Percentiles rank a stretch among this genome's conserved stretches.
Conservation (phyloP, 2,329 filamentous ascomycete genomes). For the Lachnum nothofagi region DNA sequence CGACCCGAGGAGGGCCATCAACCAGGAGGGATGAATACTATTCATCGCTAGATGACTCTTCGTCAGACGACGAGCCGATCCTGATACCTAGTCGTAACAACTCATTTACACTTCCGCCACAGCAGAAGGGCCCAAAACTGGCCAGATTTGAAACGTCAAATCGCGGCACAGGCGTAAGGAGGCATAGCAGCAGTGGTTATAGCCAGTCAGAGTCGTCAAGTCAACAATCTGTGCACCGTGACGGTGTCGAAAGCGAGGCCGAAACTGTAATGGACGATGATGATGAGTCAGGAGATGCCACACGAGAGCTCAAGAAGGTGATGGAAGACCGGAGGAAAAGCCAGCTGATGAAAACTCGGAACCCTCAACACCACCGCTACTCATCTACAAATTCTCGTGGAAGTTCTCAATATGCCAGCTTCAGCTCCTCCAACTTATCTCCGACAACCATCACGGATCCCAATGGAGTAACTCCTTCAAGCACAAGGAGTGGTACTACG, state of each 20-base stretch:
- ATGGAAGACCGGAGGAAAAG: slow-evolving; percentile 28
- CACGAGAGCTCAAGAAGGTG: slow-evolving; percentile 56
- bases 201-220: slow-evolving; percentile 31
- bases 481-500: slow-evolving; percentile 35
- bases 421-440: slow-evolving; percentile 40
- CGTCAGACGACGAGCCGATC: slow-evolving; percentile 60
- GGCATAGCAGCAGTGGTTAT: slow-evolving; percentile 26
- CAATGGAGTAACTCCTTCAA: slow-evolving; percentile 43
- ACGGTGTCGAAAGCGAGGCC: slow-evolving; percentile 48
- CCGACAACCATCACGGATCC: slow-evolving; percentile 48
- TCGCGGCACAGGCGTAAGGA: slow-evolving; percentile 13
- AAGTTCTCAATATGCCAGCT: slow-evolving; percentile 19
- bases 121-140: slow-evolving; percentile 23
- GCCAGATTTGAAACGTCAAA: slow-evolving; percentile 23
- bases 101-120: slow-evolving; percentile 42
- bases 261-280: slow-evolving; percentile 52
- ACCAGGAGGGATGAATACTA: slow-evolving; percentile 36
- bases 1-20: slow-evolving; percentile 18
- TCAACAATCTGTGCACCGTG: slow-evolving; percentile 23
- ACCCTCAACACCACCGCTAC: slow-evolving; percentile 22
- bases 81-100: slow-evolving; percentile 57
- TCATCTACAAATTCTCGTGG: slow-evolving; percentile 19
- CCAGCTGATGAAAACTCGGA: slow-evolving; percentile 19
- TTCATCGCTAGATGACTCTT: slow-evolving; percentile 47
- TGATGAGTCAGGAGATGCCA: slow-evolving; percentile 49